phyloP scores from a whole-genome alignment of 2,329 filamentous ascomycete genomes.

The Fusarium nurragi region DNA sequence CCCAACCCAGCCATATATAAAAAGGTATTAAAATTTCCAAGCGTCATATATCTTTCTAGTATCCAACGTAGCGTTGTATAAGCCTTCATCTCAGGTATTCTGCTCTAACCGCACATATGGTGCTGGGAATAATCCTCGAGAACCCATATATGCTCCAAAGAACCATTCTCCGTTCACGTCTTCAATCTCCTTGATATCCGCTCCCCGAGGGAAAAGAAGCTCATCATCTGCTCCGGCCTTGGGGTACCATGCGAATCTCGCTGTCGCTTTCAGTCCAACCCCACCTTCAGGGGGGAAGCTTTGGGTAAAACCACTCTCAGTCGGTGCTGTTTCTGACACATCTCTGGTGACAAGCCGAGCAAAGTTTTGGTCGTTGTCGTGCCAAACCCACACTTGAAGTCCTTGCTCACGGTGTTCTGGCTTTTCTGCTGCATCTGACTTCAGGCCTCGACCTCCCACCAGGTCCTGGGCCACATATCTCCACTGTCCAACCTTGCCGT shows the following conservation, averaged over 20 bases:
- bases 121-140: conserved; percentile 81
- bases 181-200: conserved; percentile 83
- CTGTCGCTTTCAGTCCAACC: conserved; percentile 69
- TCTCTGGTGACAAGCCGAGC: conserved; percentile 62
- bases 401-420: conserved; percentile 47
- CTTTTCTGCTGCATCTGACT: conserved; percentile 62
- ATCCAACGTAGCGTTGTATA: background rate
- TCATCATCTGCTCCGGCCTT: conserved; percentile 73
- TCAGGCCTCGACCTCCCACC: conserved; percentile 79
- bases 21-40: conserved; percentile 2
- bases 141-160: conserved; percentile 85
- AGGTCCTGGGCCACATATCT: conserved; percentile 75
- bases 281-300: conserved; percentile 80
- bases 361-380: conserved; percentile 50
- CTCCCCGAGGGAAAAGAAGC: conserved; percentile 82
- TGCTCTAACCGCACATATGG: conserved; percentile 71
- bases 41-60: background rate
- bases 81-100: conserved; percentile 18
- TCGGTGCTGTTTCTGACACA: conserved; percentile 57
- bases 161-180: conserved; percentile 94
- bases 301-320: conserved; percentile 43
- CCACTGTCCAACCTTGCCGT: conserved; percentile 71
- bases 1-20: background rate
- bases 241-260: conserved; percentile 83
- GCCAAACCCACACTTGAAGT: conserved; percentile 65